Evolutionary conservation across 257 asterid species (phyloP).

Genomic region (Coffea canephora): DNA sequence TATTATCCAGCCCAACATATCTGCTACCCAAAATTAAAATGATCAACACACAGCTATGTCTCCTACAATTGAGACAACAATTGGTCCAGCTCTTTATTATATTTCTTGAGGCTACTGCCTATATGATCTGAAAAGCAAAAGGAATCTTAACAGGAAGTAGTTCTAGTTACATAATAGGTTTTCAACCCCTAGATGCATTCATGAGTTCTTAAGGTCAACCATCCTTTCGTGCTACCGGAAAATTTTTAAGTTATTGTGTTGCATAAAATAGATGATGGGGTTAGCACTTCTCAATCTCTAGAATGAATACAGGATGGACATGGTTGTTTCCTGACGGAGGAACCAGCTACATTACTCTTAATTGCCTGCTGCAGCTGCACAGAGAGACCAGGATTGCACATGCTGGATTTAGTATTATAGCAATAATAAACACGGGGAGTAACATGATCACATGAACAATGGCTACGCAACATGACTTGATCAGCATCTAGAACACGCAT

Average conservation of each 20-base stretch:
- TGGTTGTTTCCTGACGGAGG: neutral
- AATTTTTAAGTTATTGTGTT: too few relatives aligned
- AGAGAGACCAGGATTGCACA: neutral
- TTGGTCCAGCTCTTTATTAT: neutral
- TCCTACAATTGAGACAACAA: neutral
- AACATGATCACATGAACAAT: neutral
- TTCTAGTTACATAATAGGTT: too few relatives aligned
- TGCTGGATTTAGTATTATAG: neutral
- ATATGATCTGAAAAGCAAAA: neutral
- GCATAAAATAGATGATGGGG: neutral
- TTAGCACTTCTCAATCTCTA: too few relatives aligned
- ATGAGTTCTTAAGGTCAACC: neutral
- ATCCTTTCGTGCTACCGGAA: neutral
- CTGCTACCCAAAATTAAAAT: neutral
- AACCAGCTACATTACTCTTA: neutral
- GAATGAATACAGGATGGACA: neutral
- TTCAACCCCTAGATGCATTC: neutral
- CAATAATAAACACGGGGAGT: neutral
- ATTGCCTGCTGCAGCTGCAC: too few relatives aligned
- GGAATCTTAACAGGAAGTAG: constrained; percentile 3
- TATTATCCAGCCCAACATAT: constrained; percentile 6
- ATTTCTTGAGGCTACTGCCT: neutral
- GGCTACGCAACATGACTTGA: too few relatives aligned
- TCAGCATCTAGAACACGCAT: too few relatives aligned
- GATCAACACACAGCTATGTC: neutral